Evolutionary conservation across 1,284 basidiomycete species (phyloP).

Genomic region (Mycena sp.): DNA sequence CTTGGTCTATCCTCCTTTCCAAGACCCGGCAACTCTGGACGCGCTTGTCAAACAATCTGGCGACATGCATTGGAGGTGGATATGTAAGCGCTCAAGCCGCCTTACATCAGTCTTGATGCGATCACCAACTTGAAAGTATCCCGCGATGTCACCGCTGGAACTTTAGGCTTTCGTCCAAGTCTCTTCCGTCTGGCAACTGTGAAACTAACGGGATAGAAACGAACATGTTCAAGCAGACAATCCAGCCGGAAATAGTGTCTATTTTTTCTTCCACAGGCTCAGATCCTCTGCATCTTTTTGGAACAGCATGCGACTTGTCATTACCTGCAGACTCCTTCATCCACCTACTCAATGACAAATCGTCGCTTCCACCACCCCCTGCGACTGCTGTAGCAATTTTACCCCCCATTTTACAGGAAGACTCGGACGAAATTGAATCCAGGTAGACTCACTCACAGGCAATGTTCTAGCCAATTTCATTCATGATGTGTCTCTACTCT

Average conservation of each 20-base stretch:
- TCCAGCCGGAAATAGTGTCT: conserved; percentile 75
- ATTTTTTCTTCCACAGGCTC: conserved; percentile 83
- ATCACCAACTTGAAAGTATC: no score
- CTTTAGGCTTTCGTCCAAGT: no score
- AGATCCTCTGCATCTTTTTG: conserved; percentile 70
- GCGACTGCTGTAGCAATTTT: conserved; percentile 56
- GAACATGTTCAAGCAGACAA: conserved; percentile 60
- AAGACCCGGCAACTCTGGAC: no score
- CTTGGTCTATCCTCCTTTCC: no score
- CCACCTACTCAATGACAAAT: conserved; percentile 69
- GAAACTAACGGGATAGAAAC: no score
- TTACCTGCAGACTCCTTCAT: conserved; percentile 73
- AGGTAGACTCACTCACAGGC: neutral
- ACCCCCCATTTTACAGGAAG: conserved; percentile 42
- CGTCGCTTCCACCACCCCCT: conserved; percentile 60
- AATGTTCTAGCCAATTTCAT: neutral
- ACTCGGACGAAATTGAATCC: conserved; percentile 29
- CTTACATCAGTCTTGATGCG: no score
- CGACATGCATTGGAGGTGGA: no score
- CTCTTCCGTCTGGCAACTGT: no score
- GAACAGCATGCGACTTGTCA: conserved; percentile 55
- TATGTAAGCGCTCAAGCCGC: no score
- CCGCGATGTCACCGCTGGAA: no score
- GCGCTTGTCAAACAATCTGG: no score
- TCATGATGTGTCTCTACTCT: neutral